Evolutionary conservation across 108 stramenopile species (phyloP), one percentile per base, ranked within the genome.

Genomic region (Conticribra weissflogii): DNA sequence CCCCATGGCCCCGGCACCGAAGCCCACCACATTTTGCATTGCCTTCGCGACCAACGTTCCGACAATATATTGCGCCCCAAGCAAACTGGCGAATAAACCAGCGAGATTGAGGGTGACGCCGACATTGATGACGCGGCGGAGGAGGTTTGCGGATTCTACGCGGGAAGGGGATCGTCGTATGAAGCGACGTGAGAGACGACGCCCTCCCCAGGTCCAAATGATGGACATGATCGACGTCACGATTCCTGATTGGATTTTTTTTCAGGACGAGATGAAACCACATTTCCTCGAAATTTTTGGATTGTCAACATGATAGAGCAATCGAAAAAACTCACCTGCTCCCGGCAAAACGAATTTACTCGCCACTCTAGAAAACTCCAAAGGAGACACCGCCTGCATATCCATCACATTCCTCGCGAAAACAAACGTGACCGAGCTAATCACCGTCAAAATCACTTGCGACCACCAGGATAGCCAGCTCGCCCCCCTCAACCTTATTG

Each of bases 31-130:
- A 57, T 63, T 54, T 72, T 83, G 84, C 71, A 86, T 78, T 21
- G 93, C 81, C 53, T 96, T 95, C 24, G 94, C 85, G 1, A 93
- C 94, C 83, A 96, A 78, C 23, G 84, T 76, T 7, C 97, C 97
- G 5, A 97, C 87, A 68, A 96, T 96, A 68, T 93, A 88, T 78
- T 93, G 88, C 21, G 95, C 92, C 18, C 91, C 92, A 1, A 96
- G 21, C 36, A 97, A 66, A 44, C 89, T 88, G 27, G 93, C 45
- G n/a, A 89, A 56, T 81, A 96, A 82, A 45, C 97, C 97, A 60
- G 88, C 54, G 9, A 96, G 53, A 69, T 97, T 97, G 55, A 97
- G 52, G 7, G 66, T 67, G 29, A 76, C 65, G 14, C 92, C 94
- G 0, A 96, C 80, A 5, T 55, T 68, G 28, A 96, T 85, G 24